phyloP scores from a whole-genome alignment of 2,329 filamentous ascomycete genomes.

The Monosporascus sp. region DNA sequence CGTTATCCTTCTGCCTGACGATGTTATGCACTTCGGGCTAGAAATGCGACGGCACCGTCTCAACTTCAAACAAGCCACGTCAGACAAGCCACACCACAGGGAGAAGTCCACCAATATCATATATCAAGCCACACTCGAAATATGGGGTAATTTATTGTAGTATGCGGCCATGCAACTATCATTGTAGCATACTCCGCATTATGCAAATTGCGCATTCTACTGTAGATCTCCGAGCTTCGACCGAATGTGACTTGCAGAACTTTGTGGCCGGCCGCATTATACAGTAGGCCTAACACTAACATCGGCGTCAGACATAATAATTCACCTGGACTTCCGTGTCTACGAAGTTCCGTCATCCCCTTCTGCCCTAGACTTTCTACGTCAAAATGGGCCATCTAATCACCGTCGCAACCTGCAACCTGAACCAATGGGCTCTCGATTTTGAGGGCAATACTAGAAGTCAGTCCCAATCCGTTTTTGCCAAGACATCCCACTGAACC shows the following conservation, averaged over 20 bases:
- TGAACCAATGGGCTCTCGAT: conserved; percentile 44
- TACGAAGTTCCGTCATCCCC: not conserved
- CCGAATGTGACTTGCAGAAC: not conserved
- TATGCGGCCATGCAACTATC: not conserved
- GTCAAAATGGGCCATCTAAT: conserved; percentile 20
- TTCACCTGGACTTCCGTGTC: not conserved
- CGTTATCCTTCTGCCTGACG: too few species aligned
- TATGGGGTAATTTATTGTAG: not conserved
- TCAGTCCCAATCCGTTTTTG: not conserved
- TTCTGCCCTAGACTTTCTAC: not conserved
- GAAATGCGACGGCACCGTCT: too few species aligned
- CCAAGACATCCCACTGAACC: conserved; percentile 34
- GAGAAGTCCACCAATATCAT: too few species aligned
- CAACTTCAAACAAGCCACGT: too few species aligned
- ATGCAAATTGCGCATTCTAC: not conserved
- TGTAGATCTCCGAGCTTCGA: not conserved
- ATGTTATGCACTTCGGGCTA: too few species aligned
- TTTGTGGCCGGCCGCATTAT: not conserved
- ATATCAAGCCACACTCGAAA: not conserved
- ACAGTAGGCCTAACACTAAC: not conserved
- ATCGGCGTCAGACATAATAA: not conserved
- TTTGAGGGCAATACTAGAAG: not conserved
- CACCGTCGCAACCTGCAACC: conserved; percentile 31
- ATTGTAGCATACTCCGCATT: not conserved
- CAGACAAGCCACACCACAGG: not conserved